Base-by-base conservation (phyloP, 2,329 filamentous ascomycete species). In the Epichloe uncinata region DNA sequence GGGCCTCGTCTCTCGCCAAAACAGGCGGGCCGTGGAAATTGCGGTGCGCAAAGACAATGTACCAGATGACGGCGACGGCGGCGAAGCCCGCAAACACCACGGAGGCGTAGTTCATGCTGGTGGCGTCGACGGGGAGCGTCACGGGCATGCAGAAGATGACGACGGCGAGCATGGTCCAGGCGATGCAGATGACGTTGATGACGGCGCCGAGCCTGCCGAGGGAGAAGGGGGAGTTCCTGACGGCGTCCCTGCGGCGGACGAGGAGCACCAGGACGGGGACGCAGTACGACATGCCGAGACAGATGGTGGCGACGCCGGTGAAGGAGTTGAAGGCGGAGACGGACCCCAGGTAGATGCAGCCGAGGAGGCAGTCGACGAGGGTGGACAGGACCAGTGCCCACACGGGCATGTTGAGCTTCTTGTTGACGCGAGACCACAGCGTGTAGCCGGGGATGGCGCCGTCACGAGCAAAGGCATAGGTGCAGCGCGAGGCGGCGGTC, bases 271-370 rank as follows among this genome's bases (percentile, higher is more conserved):
- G 66, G 49, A 90, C 87, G 0, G 86, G 86, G 15, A 88, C 73
- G 13, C 82, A 84, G 63, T 90, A 90, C 0, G 83, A 87, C 4
- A 81, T 80, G 0, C 80, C 84, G 0, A 90, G 75, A 55, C 84
- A 88, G 61, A 90, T 88, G 4, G 85, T 89, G 1, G 85, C 85
- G 1, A 88, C 84, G 30, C 85, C 84, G 0, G 85, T 89, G 65
- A 90, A 89, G 9, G 80, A 82, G 70, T 84, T 85, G 69, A 90
- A 90, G 0, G 86, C 86, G 0, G 84, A 83, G 0, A 78, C 77
- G 1, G 81, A 85, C 9, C 86, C 86, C 55, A 90, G 87, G 68
- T 87, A 90, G 64, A 90, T 88, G 55, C 86, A 73, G 0, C 85
- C 85, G 0, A 90, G 73, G 11, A 89, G 67, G 56, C 79, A 84